Evolutionary conservation across 2,329 filamentous ascomycete genomes (phyloP), one percentile per base, ranked within the genome.

Genomic region (Aphanoascus verrucosus): DNA sequence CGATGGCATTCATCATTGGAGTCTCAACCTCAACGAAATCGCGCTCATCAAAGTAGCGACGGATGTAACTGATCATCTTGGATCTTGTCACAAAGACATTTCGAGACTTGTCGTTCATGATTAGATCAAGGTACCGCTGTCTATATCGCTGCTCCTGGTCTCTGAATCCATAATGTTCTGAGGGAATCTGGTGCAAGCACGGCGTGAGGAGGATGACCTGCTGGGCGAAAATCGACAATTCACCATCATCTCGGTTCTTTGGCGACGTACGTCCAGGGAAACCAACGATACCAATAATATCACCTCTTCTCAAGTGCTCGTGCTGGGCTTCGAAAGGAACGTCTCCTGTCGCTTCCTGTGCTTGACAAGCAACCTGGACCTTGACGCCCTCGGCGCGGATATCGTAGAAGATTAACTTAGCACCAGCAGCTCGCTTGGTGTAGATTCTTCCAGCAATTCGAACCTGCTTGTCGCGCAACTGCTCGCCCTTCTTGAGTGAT

Each of bases 11-110:
- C 80, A 98, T 90, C 82, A 97, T 96, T 4, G 93, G 91, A 0
- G 93, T 98, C 74, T 97, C 88, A 23, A 97, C 90, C 69, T 96
- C 90, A 53, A 89, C 77, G 70, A 98, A 98, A 63, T 91, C 87
- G 52, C 85, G 80, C 61, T 84, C 80, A 64, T 96, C 87, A 62
- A 98, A 88, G 77, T 85, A 98, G 63, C 81, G 80, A 61, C 93
- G 87, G 61, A 98, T 85, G 67, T 88, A 96, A 57, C 81, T 83
- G 66, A 94, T 82, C 65, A 97, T 90, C 79, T 88, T 89, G 64
- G 88, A 82, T 53, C 93, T 82, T 38, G 86, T 89, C 64, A 88
- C 78, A 70, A 97, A 86, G 55, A 90, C 85, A 56, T 94, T 80
- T 53, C 89, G 82, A 44, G 86, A 88, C 58, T 78, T 78, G 65